These are phyloP conservation scores for Colletotrichum sp. DNA, from an alignment of 2,329 filamentous ascomycete genomes.

Conservation along the genomic window DNA sequence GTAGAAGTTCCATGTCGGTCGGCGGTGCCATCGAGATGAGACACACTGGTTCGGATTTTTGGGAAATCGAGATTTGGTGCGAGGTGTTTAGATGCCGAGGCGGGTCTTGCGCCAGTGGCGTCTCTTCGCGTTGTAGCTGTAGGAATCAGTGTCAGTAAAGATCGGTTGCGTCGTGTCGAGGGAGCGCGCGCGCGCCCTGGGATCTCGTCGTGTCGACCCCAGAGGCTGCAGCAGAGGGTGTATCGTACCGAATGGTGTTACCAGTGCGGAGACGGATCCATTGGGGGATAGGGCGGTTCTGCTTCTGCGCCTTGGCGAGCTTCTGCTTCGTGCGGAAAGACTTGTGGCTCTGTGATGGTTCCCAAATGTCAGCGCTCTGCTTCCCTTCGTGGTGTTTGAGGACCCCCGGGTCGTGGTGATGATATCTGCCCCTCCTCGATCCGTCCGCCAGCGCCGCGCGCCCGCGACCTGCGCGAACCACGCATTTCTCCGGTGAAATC, in stretches of 20 bases:
- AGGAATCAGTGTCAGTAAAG: background rate
- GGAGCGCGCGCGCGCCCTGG: background rate
- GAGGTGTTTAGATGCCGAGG: constrained; percentile 90
- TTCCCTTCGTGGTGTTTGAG: background rate
- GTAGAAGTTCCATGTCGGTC: constrained; percentile 21
- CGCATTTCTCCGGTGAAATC: background rate
- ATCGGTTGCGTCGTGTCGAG: background rate
- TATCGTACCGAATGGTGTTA: constrained; percentile 97
- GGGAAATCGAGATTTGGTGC: constrained; percentile 41
- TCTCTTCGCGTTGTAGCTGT: constrained; percentile 99
- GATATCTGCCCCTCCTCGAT: constrained; percentile 5
- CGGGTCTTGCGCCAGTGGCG: constrained; percentile 99
- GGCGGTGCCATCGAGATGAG: constrained; percentile 23
- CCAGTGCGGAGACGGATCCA: constrained; percentile 98
- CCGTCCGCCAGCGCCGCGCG: background rate
- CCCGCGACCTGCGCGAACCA: background rate
- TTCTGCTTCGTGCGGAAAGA: constrained; percentile 99
- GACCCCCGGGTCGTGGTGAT: constrained; percentile 4
- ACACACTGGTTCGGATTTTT: constrained; percentile 21
- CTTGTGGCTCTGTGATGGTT: constrained; percentile 89
- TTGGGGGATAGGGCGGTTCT: constrained; percentile 99
- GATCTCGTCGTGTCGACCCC: background rate
- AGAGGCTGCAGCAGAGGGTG: background rate
- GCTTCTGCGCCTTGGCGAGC: constrained; percentile 99
- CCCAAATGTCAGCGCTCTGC: constrained; percentile 2